Percentiles rank a stretch among this genome's conserved stretches.
Conservation (phyloP, 495 filamentous ascomycete genomes). For the Aspergillus sclerotioniger region DNA sequence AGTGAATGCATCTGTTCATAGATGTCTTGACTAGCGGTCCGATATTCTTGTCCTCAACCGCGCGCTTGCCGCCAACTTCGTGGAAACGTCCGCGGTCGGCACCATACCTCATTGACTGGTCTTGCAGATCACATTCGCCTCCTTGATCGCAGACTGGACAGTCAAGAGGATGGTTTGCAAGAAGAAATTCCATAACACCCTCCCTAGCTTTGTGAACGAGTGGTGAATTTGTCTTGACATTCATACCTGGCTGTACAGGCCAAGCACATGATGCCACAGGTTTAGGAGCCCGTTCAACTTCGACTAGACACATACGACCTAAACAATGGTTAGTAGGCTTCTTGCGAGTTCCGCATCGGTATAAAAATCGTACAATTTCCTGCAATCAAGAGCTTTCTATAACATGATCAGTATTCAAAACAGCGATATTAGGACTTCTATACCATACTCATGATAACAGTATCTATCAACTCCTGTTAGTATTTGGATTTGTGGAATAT, state of each 20-base stretch:
- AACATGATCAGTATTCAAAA: constrained; percentile 29
- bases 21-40: constrained; percentile 98
- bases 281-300: constrained; percentile 93
- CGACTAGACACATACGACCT: constrained; percentile 95
- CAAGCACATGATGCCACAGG: constrained; percentile 97
- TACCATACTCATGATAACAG: constrained; percentile 90
- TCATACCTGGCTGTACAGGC: constrained; percentile 98
- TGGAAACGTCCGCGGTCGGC: constrained; percentile 95
- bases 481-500: constrained; percentile 1
- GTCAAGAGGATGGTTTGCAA: constrained; percentile 96
- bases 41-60: constrained; percentile 98
- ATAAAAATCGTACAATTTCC: constrained; percentile 70
- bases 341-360: not conserved
- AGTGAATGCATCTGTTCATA: constrained; percentile 99
- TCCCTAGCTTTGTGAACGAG: constrained; percentile 95
- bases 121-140: constrained; percentile 97
- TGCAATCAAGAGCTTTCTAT: constrained; percentile 93
- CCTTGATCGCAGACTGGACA: constrained; percentile 98
- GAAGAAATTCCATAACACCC: constrained; percentile 97
- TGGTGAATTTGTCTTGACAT: constrained; percentile 96
- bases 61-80: constrained; percentile 90
- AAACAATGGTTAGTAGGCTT: constrained; percentile 13
- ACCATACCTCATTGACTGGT: constrained; percentile 98
- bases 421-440: not conserved
- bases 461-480: constrained; percentile 66